A percentile compares a stretch with the other conserved stretches of the same genome.
Conservation (phyloP, 768 basidiomycete species). For the Auricularia sp. region DNA sequence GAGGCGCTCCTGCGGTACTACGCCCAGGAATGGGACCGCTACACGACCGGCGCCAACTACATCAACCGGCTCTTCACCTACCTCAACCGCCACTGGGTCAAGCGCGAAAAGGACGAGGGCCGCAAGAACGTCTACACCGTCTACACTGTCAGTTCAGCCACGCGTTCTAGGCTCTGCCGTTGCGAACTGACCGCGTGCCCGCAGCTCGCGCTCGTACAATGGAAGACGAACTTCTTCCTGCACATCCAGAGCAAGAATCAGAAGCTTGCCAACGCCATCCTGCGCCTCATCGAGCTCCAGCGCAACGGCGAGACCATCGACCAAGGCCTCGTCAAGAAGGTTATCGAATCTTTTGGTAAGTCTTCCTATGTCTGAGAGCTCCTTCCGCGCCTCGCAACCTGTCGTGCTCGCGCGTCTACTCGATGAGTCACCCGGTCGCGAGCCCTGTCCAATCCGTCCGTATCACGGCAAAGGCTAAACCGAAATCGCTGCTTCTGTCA, state of each 20-base stretch:
- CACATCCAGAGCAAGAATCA: slow-evolving; percentile 73
- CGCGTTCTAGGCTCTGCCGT: no score
- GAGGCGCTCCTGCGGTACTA: slow-evolving; percentile 86
- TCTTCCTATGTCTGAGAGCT: not conserved
- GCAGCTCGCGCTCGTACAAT: slow-evolving; percentile 89
- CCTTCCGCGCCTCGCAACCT: no score
- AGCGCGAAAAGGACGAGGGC: slow-evolving; percentile 94
- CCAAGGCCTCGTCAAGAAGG: slow-evolving; percentile 84
- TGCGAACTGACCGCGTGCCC: not conserved
- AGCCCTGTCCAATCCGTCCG: no score
- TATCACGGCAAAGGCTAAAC: no score
- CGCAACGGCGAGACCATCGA: slow-evolving; percentile 92
- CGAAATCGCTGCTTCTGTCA: no score
- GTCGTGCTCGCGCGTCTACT: no score
- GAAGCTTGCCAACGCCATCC: slow-evolving; percentile 78
- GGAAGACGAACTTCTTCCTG: slow-evolving; percentile 85
- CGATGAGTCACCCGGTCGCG: no score
- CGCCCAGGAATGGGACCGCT: slow-evolving; percentile 87
- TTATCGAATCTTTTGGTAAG: slow-evolving; percentile 75
- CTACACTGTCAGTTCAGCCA: slow-evolving; percentile 63
- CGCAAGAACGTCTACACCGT: slow-evolving; percentile 90
- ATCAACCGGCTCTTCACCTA: slow-evolving; percentile 97
- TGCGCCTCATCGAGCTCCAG: slow-evolving; percentile 85
- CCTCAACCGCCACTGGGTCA: slow-evolving; percentile 98
- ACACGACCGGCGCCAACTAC: slow-evolving; percentile 94